phyloP scores from a whole-genome alignment of 1,284 basidiomycete genomes.

The Ceratobasidium sp. region DNA sequence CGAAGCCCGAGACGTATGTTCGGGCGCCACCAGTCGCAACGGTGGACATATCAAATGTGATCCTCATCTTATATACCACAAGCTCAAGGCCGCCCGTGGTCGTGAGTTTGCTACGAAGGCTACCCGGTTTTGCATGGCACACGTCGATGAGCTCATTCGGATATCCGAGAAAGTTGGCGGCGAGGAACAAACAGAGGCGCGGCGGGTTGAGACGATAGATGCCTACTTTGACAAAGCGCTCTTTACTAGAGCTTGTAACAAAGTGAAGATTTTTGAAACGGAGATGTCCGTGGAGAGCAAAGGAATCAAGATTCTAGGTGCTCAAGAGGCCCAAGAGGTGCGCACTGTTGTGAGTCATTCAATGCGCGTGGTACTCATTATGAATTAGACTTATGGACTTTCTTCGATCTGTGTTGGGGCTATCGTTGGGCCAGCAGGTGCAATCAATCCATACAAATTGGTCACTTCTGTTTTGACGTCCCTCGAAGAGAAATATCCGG shows the following conservation, averaged over 20 bases:
- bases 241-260: constrained; percentile 60
- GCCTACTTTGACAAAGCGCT: constrained; percentile 61
- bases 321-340: constrained; percentile 41
- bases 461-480: constrained; percentile 66
- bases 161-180: constrained; percentile 66
- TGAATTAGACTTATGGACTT: constrained; percentile 60
- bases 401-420: constrained; percentile 62
- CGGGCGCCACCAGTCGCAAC: constrained; percentile 78
- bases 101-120: constrained; percentile 65
- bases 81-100: not conserved
- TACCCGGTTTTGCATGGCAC: constrained; percentile 71
- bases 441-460: constrained; percentile 71
- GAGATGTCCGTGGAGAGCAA: constrained; percentile 64
- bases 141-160: constrained; percentile 64
- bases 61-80: constrained; percentile 24
- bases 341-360: not conserved
- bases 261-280: constrained; percentile 59
- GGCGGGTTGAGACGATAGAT: constrained; percentile 66
- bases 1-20: constrained; percentile 76
- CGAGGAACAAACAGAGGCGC: constrained; percentile 60
- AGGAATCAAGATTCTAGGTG: constrained; percentile 59
- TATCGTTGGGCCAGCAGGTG: constrained; percentile 65
- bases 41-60: constrained; percentile 70
- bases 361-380: not conserved
- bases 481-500: constrained; percentile 62